These are phyloP conservation scores for Hyphodiscus sp. DNA, from an alignment of 2,329 filamentous ascomycete species.

Conservation along the genomic window DNA sequence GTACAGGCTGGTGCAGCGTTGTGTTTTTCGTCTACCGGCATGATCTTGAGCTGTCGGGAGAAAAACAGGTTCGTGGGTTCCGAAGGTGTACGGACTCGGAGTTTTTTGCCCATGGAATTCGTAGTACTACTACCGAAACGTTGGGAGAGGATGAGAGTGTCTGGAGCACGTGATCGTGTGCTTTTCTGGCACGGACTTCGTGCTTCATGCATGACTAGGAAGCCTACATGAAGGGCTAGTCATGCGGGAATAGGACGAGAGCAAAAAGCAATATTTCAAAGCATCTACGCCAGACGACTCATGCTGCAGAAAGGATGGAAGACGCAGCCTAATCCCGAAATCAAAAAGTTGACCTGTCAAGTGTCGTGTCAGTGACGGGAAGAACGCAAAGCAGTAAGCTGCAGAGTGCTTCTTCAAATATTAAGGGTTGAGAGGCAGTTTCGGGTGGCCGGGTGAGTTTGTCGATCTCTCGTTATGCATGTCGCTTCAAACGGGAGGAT, in stretches of 20 bases:
- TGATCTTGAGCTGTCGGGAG: background rate
- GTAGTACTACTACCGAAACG: background rate
- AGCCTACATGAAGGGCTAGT: background rate
- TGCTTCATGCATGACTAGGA: background rate
- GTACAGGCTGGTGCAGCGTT: background rate
- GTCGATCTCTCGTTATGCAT: conserved; percentile 3
- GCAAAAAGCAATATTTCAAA: background rate
- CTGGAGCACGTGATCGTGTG: background rate
- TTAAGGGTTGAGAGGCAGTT: background rate
- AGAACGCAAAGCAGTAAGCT: background rate
- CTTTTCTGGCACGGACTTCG: background rate
- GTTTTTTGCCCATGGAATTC: background rate
- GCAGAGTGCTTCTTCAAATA: background rate
- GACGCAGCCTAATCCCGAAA: background rate
- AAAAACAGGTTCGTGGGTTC: background rate
- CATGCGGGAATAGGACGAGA: no score
- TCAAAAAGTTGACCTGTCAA: background rate
- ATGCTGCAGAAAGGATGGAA: background rate
- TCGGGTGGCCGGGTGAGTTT: background rate
- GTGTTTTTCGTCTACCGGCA: background rate
- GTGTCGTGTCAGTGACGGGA: background rate
- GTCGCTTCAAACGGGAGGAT: background rate
- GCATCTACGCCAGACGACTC: background rate
- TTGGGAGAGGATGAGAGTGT: background rate
- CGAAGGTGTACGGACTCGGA: background rate